phyloP scores from a whole-genome alignment of 352 stramenopile species.

The Blastocystis sp. region DNA sequence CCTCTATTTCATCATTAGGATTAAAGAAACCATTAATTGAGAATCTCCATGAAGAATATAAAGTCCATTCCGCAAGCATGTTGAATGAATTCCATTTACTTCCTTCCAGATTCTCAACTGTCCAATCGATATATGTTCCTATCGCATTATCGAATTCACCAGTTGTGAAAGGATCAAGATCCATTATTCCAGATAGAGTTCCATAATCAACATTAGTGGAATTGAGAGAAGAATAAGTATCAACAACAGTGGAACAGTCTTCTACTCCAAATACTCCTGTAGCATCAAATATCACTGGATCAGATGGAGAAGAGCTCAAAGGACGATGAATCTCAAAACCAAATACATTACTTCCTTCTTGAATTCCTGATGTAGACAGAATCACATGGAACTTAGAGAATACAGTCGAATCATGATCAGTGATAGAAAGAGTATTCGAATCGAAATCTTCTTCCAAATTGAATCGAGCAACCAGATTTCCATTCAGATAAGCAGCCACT shows the following conservation, averaged over 20 bases:
- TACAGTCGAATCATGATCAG: background rate
- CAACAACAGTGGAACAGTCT: background rate
- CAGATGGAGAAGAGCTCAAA: background rate
- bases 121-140: conserved; percentile 14
- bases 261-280: conserved; percentile 1
- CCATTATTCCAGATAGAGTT: background rate
- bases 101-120: conserved; percentile 35
- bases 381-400: conserved; percentile 29
- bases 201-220: background rate
- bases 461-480: conserved; percentile 2
- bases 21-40: too few species aligned
- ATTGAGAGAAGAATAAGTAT: background rate
- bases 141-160: background rate
- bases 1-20: too few species aligned
- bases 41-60: background rate
- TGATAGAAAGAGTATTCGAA: background rate
- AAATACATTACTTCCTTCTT: background rate
- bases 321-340: background rate
- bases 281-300: background rate
- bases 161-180: background rate
- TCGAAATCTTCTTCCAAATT: background rate
- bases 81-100: background rate
- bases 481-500: conserved; percentile 11
- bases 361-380: background rate
- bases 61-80: background rate